Conservation (phyloP, 441 rosid genomes). For the Syzygium malaccense region DNA sequence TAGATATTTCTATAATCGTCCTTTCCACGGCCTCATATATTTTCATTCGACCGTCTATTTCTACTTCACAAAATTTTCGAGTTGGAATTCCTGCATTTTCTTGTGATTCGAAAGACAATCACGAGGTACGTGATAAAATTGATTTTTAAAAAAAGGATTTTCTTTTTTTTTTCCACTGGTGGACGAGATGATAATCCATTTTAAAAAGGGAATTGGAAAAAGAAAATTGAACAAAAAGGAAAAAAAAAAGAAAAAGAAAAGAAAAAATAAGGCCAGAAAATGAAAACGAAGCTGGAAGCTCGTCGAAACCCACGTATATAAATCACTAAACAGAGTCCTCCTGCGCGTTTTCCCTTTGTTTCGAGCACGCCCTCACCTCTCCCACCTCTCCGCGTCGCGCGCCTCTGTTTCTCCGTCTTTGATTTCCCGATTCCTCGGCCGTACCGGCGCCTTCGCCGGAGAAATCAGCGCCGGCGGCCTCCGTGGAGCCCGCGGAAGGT, state of each 20-base stretch:
- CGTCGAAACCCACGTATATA: not conserved
- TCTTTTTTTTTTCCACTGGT: not conserved
- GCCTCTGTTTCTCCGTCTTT: not conserved
- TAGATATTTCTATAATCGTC: not conserved
- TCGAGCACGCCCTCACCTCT: not conserved
- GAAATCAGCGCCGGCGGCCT: not conserved
- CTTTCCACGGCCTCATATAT: not conserved
- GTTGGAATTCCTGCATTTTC: rapidly evolving
- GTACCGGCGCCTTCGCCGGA: not conserved
- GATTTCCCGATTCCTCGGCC: not conserved
- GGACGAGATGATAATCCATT: not conserved
- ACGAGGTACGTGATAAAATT: rapidly evolving
- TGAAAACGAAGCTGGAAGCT: not conserved
- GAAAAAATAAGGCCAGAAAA: not conserved
- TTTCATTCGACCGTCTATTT: rapidly evolving
- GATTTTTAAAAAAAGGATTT: not conserved
- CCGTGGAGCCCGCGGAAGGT: not conserved
- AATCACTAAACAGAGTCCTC: not conserved
- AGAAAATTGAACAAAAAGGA: not conserved
- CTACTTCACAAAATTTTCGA: not conserved
- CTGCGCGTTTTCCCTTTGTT: not conserved
- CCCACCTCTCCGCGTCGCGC: not conserved
- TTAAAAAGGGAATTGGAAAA: not conserved
- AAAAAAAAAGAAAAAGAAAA: not conserved
- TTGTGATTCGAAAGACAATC: rapidly evolving